phyloP scores from a whole-genome alignment of 495 filamentous ascomycete genomes.

The Eremomyces bilateralis region DNA sequence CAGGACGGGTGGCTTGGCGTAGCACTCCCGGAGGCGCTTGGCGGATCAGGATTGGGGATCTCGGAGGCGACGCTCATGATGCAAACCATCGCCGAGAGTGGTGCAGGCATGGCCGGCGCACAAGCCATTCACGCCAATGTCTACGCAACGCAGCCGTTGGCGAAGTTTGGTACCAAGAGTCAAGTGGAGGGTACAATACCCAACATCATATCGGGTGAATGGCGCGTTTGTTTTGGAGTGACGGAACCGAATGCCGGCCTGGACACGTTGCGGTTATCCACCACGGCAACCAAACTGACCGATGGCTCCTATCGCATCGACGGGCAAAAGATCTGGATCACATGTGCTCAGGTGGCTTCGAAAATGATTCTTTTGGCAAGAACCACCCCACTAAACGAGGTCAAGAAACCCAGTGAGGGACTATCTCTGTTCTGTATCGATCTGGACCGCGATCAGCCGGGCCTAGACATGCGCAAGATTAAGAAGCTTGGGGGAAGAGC shows the following conservation, averaged over 20 bases:
- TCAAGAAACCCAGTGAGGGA: slow-evolving; percentile 11
- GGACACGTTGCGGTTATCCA: slow-evolving; percentile 14
- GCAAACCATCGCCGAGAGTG: slow-evolving; percentile 15
- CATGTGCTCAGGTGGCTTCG: slow-evolving; percentile 12
- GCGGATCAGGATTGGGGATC: slow-evolving; percentile 13
- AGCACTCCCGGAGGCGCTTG: slow-evolving; percentile 13
- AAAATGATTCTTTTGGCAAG: slow-evolving; percentile 15
- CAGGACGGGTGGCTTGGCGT: slow-evolving; percentile 15
- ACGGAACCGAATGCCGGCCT: slow-evolving; percentile 17
- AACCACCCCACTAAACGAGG: slow-evolving; percentile 13
- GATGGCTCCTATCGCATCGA: slow-evolving; percentile 9
- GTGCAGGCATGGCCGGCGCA: slow-evolving; percentile 11
- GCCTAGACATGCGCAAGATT: slow-evolving; percentile 12
- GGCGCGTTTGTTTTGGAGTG: slow-evolving; percentile 13
- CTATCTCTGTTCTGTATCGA: slow-evolving; percentile 15
- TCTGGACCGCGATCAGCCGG: slow-evolving; percentile 8
- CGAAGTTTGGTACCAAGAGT: slow-evolving; percentile 14
- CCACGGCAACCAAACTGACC: slow-evolving; percentile 8
- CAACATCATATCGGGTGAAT: slow-evolving; percentile 12
- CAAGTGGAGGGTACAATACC: slow-evolving; percentile 11
- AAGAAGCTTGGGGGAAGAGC: slow-evolving; percentile 14
- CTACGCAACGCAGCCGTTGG: slow-evolving; percentile 13
- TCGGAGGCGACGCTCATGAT: slow-evolving; percentile 14
- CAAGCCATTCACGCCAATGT: slow-evolving; percentile 16
- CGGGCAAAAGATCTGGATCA: slow-evolving; percentile 16